Evolutionary conservation across 2,329 filamentous ascomycete species (phyloP).

Genomic region (Pyrenochaeta sp.): DNA sequence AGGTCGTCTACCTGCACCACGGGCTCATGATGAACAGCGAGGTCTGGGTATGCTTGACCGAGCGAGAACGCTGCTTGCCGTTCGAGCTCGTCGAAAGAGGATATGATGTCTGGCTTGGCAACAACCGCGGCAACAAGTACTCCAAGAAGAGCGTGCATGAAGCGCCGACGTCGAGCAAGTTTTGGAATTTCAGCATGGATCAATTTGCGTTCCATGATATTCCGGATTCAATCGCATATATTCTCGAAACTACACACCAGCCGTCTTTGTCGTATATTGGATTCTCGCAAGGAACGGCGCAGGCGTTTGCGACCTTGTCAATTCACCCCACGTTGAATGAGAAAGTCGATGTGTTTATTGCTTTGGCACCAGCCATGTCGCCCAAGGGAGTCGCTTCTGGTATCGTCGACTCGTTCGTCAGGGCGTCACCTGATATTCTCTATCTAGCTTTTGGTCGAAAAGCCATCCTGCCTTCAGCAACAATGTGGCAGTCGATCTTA

Average conservation of each 20-base stretch:
- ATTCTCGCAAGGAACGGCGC: conserved; percentile 95
- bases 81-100: conserved; percentile 89
- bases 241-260: conserved; percentile 82
- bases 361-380: conserved; percentile 94
- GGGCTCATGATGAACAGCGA: conserved; percentile 98
- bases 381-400: conserved; percentile 89
- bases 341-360: conserved; percentile 95
- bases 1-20: conserved; percentile 92
- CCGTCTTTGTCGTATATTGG: conserved; percentile 92
- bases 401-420: conserved; percentile 90
- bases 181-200: conserved; percentile 99
- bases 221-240: conserved; percentile 90
- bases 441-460: conserved; percentile 92
- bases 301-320: conserved; percentile 91
- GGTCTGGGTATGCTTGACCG: conserved; percentile 94
- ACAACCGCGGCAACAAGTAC: conserved; percentile 99
- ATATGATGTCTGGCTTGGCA: conserved; percentile 97
- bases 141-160: conserved; percentile 88
- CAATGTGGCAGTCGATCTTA: conserved; percentile 96
- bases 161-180: conserved; percentile 76
- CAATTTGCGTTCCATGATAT: conserved; percentile 98
- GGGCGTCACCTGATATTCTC: conserved; percentile 89
- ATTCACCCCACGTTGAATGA: conserved; percentile 92
- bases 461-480: conserved; percentile 89
- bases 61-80: conserved; percentile 83